Evolutionary conservation across 1,284 basidiomycete species (phyloP), one percentile per base, ranked within the genome.

Genomic region (Caloboletus firmus): DNA sequence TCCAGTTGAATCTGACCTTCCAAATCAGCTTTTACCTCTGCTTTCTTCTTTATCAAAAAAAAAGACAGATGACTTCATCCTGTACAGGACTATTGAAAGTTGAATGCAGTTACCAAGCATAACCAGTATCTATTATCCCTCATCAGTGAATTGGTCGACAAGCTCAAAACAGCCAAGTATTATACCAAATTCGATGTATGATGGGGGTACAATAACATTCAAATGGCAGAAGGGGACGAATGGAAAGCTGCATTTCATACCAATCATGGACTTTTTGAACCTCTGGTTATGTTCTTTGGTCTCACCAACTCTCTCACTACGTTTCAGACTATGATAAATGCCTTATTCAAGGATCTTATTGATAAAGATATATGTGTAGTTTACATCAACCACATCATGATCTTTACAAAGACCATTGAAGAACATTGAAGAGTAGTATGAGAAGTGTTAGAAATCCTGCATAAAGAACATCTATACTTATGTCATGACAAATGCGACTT

Each of bases 401-500:
- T 40, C 6, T 40, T 40, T 7, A 22, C 22, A 0, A 22, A 13
- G 2, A 40, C 22, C 2, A 0, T 24, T 1, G 22, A 40, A 1
- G 20, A 40, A 15, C 39, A 40, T 4, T 2, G 13, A 4, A 15
- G 9, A 5, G 20, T 24, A 0, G 22, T 40, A 7, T 7, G 6
- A 15, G 11, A 22, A 4, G 37, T 39, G 0, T 20, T 39, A 1
- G 1, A 20, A 8, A 39, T 39, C 6, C 12, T 39, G 1, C 0
- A 6, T 0, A 2, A 22, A 0, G 1, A 1, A 3, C 2, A 39
- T 0, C 12, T 39, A 0, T 39, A 13, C 6, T 12, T 22, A 0
- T 2, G 7, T 6, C 37, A 39, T 7, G 12, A 39, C 6, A 39
- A 39, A 6, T 39, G 37, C 13, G 20, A 39, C 12, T 39, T 39